Evolutionary conservation across 106 monocot genomes (phyloP), one percentile per base, ranked within the genome.

Genomic region (Dendrobium nobile): DNA sequence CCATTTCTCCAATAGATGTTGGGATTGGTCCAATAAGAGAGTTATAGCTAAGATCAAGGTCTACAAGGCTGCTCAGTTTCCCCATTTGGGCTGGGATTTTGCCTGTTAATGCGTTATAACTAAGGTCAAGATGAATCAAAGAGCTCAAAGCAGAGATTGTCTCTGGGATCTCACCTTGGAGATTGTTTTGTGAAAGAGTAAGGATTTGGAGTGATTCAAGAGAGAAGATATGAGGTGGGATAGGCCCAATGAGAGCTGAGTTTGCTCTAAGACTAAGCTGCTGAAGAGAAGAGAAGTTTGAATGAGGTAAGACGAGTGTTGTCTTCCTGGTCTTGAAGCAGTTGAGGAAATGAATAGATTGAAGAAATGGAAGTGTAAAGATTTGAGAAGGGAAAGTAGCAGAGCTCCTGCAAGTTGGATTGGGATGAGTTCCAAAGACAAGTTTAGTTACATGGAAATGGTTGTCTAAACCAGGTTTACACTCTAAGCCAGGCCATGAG

Each of bases 11-110:
- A 20, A 93, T 79, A 5, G 89, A 80, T 31, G 82, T 16, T 4
- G 96, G 96, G 64, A 96, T 86, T 47, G 59, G 5, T 8, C 96
- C 96, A 6, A 81, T 75, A 26, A 96, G 87, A n/a, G 89, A 88
- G 67, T 96, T 96, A 75, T 90, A 96, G 89, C 96, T 96, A 18
- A 96, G 72, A 44, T 96, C 96, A 28, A 96, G 89, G 26, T 87
- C 93, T 0, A 82, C 76, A 0, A 96, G 79, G 79, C 79, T 86
- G 42, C 58, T 77, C 59, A 96, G 58, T 5, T 56, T 41, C 56
- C 88, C 85, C 4, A 91, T 80, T 15, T 81, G 77, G 45, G 44
- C 24, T 1, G 96, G 96, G 19, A 96, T 86, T 37, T 19, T 43
- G 48, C 93, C 96, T 0, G 82, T 77, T 73, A 96, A 85, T 20